Evolutionary conservation across 129 eudicot species (phyloP).

Genomic region (sunflower (Helianthus annuus)): HanXRQr2.0-SUNRISE NC_035440.2:162207787-162208286

Average conservation of each 20-base stretch:
- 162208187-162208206: no score
- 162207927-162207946: background rate
- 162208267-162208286: no score
- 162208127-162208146: no score
- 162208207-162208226: no score
- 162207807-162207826: constrained; percentile 65
- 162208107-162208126: no score
- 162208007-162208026: no score
- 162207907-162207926: constrained; percentile 23
- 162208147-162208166: no score
- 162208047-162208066: background rate
- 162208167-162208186: no score
- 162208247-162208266: no score
- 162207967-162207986: no score
- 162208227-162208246: no score
- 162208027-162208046: background rate
- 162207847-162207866: constrained; percentile 16
- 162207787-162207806: constrained; percentile 41
- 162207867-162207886: constrained; percentile 18
- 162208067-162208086: background rate
- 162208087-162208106: background rate
- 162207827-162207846: constrained; percentile 34
- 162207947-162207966: no score
- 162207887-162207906: constrained; percentile 37
- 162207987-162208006: background rate